Percentiles rank a stretch among this genome's conserved stretches.
These are phyloP conservation scores for Volvox reticuliferus DNA, from an alignment of 139 green algal genomes.

Conservation along the genomic window DNA sequence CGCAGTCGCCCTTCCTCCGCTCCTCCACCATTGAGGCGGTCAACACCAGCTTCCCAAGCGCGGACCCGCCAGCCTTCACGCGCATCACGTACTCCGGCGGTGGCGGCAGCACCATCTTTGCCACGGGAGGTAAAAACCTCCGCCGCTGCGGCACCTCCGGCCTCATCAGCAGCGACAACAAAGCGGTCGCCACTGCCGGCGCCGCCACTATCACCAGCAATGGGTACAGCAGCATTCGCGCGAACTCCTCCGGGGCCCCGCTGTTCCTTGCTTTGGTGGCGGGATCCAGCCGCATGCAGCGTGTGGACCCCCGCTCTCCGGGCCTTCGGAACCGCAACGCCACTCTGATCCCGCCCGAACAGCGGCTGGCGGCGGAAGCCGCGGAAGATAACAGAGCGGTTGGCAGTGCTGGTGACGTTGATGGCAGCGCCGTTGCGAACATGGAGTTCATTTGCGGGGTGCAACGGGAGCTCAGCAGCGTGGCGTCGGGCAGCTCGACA, in stretches of 20 bases:
- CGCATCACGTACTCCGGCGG: not conserved
- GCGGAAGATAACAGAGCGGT: too few species aligned
- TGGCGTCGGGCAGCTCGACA: too few species aligned
- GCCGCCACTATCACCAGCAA: not conserved
- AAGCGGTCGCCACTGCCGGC: not conserved
- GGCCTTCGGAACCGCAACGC: constrained; percentile 6
- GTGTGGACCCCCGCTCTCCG: not conserved
- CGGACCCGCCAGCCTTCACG: not conserved
- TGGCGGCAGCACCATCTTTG: too few species aligned
- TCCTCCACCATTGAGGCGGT: not conserved
- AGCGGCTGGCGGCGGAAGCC: not conserved
- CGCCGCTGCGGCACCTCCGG: not conserved
- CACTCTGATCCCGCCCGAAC: not conserved
- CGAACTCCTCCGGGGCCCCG: not conserved
- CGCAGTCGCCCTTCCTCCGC: not conserved
- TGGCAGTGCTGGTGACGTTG: too few species aligned
- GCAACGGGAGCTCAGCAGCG: too few species aligned
- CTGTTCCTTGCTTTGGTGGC: not conserved
- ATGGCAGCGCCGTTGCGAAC: too few species aligned
- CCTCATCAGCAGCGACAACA: too few species aligned
- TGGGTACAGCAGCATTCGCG: not conserved
- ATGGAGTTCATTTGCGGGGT: too few species aligned
- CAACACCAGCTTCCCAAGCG: too few species aligned
- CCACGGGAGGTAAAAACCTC: not conserved
- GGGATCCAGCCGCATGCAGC: not conserved